Percentiles rank a stretch among this genome's conserved stretches.
Evolutionary conservation across 345 rosid genomes (phyloP).

Genomic region (Murraya koenigii): DNA sequence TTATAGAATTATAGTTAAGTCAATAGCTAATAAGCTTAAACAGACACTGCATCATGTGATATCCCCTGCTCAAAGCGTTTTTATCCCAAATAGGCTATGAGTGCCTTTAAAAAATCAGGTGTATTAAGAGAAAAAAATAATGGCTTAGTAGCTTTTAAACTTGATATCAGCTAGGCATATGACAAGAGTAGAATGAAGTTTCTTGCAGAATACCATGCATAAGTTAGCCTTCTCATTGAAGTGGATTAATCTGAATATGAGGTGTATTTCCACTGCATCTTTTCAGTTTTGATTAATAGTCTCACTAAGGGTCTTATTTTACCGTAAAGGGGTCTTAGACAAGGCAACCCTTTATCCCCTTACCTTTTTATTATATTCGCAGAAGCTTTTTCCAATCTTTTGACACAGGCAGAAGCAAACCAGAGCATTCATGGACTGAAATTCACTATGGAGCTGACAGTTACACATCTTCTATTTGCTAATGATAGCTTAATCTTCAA

Average conservation of each 20-base stretch:
- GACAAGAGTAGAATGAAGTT: not conserved
- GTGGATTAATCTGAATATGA: not conserved
- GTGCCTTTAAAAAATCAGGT: no score
- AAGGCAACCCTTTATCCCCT: not conserved
- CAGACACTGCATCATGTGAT: no score
- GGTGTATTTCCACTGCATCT: not conserved
- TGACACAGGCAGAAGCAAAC: rapidly evolving
- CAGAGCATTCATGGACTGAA: not conserved
- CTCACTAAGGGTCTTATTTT: not conserved
- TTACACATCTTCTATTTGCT: not conserved
- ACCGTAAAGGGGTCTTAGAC: not conserved
- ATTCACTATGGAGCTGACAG: not conserved
- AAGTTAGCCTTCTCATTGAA: not conserved
- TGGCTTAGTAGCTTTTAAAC: not conserved
- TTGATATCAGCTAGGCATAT: not conserved
- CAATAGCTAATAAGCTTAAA: no score
- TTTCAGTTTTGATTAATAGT: no score
- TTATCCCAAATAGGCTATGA: no score
- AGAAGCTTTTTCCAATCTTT: not conserved
- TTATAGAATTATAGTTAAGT: no score
- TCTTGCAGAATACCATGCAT: not conserved
- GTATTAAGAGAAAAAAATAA: no score
- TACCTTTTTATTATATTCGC: no score
- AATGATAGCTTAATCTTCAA: not conserved
- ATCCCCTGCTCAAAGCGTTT: no score